Base-by-base conservation (phyloP, 768 basidiomycete genomes). In the Coprinopsis cinerea region DNA sequence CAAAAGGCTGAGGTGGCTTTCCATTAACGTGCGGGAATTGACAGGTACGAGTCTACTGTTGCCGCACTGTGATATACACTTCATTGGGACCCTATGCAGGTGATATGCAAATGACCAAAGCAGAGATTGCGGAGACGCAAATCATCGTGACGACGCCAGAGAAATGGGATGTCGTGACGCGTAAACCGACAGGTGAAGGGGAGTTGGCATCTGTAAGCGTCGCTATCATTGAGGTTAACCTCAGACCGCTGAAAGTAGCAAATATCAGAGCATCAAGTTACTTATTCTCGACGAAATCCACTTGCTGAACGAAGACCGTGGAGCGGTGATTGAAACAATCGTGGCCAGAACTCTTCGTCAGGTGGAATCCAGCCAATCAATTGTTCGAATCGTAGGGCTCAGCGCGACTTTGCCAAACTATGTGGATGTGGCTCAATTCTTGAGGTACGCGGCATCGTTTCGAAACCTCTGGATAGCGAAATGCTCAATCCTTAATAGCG, bases 111-210 rank as follows among this genome's bases (percentile, higher is more conserved):
- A 68, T 99, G 64, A 92, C 96, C 14, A 87, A 88, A 64, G 77
- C 82, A 30, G 95, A 98, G 68, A 93, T 99, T 52, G 86, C 88
- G 1, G 83, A 88, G 65, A 98, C 96, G 9, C 95, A 97, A 61
- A 85, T 99, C 39, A 98, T 99, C 51, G 93, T 99, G 5, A 99
- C 96, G 1, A 99, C 96, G 1, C 96, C 96, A 0, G 96, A 99
- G 64, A 99, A 99, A 65, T 99, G 96, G 96, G 96, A 98, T 57
- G 96, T 99, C 0, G 96, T 99, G 2, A 99, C 96, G 7, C 74
- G 96, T 53, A 98, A 96, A 63, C 92, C 95, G 1, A 92, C 88
- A 1, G 93, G 94, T 6, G 96, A 98, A 69, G 95, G 93, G 11
- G 94, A 98, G 63, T 72, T 98, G n/a, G 90, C 90, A 27, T 86